Evolutionary conservation across 495 filamentous ascomycete genomes (phyloP).

Genomic region (Hypoxylon subgilvum): DNA sequence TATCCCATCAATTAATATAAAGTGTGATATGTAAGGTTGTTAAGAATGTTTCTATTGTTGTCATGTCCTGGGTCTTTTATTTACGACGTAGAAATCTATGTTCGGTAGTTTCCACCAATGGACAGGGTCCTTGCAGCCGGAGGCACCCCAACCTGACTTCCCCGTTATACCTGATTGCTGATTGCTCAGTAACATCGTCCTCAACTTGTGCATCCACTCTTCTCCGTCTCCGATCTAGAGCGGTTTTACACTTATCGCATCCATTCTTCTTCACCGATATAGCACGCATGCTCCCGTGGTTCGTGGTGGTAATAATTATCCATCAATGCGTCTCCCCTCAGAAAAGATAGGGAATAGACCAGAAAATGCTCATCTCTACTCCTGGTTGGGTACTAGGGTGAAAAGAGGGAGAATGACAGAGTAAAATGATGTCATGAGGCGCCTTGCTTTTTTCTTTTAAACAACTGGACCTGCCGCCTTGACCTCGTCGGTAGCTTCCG

Average conservation of each 20-base stretch:
- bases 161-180: too few relatives aligned
- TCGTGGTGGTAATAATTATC: not conserved
- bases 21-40: too few relatives aligned
- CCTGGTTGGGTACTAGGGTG: not conserved
- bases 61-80: constrained; percentile 16
- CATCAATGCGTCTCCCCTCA: constrained; percentile 31
- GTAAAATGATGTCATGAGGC: constrained; percentile 13
- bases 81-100: constrained; percentile 17
- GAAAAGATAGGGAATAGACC: constrained; percentile 18
- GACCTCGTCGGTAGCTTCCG: constrained; percentile 84
- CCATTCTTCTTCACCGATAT: not conserved
- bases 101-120: constrained; percentile 9
- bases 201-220: constrained; percentile 20
- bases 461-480: constrained; percentile 68
- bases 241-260: not conserved
- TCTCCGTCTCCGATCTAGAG: not conserved
- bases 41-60: not conserved
- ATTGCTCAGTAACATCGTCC: constrained; percentile 14
- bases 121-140: constrained; percentile 5
- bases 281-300: too few relatives aligned
- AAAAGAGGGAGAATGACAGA: constrained; percentile 4
- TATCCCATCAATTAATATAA: too few relatives aligned
- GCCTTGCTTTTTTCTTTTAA: constrained; percentile 38
- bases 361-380: constrained; percentile 30
- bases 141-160: too few relatives aligned